phyloP scores from a whole-genome alignment of 2,329 filamentous ascomycete genomes.

The Fusarium phyllophilum region DNA sequence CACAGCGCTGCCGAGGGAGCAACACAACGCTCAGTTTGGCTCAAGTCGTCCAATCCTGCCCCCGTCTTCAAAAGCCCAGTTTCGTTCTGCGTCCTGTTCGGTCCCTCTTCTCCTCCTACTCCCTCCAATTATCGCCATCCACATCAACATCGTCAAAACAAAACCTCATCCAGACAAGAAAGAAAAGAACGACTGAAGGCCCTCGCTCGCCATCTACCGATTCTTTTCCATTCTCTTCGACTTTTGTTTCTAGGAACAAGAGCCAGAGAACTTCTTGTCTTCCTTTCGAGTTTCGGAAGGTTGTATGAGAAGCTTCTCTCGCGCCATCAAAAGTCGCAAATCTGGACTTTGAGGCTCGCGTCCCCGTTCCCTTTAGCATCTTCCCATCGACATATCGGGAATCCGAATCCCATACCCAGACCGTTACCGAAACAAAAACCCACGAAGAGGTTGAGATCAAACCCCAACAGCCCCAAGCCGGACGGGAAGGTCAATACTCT shows the following conservation, averaged over 20 bases:
- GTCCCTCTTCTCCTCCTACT: slow-evolving; percentile 43
- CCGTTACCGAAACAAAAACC: slow-evolving; percentile 67
- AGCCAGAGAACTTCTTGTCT: slow-evolving; percentile 75
- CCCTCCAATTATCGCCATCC: slow-evolving; percentile 54
- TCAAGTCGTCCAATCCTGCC: slow-evolving; percentile 45
- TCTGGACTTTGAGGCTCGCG: slow-evolving; percentile 99
- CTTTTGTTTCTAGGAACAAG: slow-evolving; percentile 68
- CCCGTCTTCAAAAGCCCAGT: slow-evolving; percentile 54
- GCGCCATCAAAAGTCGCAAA: slow-evolving; percentile 84
- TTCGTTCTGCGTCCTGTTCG: slow-evolving; percentile 45
- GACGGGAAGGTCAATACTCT: slow-evolving; percentile 97
- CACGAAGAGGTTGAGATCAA: slow-evolving; percentile 92
- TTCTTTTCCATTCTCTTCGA: slow-evolving; percentile 54
- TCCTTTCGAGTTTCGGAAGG: slow-evolving; percentile 72
- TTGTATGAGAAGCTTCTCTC: slow-evolving; percentile 73
- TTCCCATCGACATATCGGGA: slow-evolving; percentile 97
- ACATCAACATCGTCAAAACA: slow-evolving; percentile 44
- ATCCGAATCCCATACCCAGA: slow-evolving; percentile 62
- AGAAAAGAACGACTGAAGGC: slow-evolving; percentile 52
- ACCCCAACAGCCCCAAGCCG: slow-evolving; percentile 80
- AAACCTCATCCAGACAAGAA: slow-evolving; percentile 45
- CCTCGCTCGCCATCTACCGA: slow-evolving; percentile 45
- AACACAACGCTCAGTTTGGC: slow-evolving; percentile 22
- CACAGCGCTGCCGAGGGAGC: slow-evolving; percentile 34
- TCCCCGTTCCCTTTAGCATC: slow-evolving; percentile 99